Conservation (phyloP, 257 asterid genomes). For the Linaria vulgaris region DNA sequence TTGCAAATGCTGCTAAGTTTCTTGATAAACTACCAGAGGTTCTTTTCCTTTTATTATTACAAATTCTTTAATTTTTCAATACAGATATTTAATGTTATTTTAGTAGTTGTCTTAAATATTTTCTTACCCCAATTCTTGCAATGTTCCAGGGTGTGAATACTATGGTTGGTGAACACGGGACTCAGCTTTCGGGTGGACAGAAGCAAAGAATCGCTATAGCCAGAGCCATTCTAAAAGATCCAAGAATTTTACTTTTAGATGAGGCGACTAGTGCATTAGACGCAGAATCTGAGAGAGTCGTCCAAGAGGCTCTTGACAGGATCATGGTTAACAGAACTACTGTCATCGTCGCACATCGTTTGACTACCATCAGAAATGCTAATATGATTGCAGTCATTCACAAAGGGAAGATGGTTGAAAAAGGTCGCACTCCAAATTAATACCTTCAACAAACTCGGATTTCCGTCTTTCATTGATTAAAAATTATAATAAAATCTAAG, state of each 20-base stretch:
- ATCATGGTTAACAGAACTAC: conserved; percentile 58
- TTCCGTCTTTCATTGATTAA: not conserved
- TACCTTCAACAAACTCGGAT: not conserved
- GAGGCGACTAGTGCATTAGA: conserved; percentile 76
- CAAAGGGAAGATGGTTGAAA: conserved; percentile 56
- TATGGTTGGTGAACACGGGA: conserved; percentile 60
- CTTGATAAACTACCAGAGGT: conserved; percentile 54
- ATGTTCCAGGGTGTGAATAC: conserved; percentile 50
- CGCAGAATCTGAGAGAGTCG: conserved; percentile 45
- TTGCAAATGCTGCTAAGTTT: conserved; percentile 59
- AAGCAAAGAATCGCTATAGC: conserved; percentile 76
- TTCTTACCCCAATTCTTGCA: not conserved
- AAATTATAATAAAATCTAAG: not conserved
- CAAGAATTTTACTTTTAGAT: conserved; percentile 63
- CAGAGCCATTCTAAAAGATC: conserved; percentile 60
- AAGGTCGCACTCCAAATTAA: conserved; percentile 42
- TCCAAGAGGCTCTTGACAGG: conserved; percentile 56
- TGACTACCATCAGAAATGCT: conserved; percentile 60
- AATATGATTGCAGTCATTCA: conserved; percentile 53
- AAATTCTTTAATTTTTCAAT: not conserved
- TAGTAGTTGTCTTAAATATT: not conserved
- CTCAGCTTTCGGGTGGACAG: conserved; percentile 70
- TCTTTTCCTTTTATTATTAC: not conserved
- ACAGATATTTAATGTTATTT: not conserved
- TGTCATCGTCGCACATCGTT: conserved; percentile 64